These are phyloP conservation scores for Caulochytrium protostelioides DNA, from an alignment of 371 early-diverging fungal species.

Conservation along the genomic window DNA sequence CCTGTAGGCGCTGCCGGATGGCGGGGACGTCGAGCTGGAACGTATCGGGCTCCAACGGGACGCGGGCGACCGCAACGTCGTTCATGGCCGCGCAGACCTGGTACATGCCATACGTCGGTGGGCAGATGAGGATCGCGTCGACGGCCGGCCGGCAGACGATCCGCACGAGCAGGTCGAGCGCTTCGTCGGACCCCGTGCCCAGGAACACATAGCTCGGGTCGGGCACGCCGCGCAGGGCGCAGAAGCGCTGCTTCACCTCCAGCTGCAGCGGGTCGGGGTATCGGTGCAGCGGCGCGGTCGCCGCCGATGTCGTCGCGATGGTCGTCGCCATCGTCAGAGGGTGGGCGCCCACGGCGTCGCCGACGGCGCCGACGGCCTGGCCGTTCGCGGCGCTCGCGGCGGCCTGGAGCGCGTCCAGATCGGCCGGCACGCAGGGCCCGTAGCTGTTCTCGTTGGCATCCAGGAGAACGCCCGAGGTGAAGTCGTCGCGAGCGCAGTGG, in stretches of 20 bases:
- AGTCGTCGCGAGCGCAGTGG: conserved; percentile 92
- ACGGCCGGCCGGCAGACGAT: conserved; percentile 73
- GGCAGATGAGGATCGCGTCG: conserved; percentile 79
- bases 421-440: conserved; percentile 40
- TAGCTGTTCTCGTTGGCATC: conserved; percentile 95
- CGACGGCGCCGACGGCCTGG: too few relatives aligned
- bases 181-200: conserved; percentile 92
- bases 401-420: conserved; percentile 5
- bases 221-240: conserved; percentile 37
- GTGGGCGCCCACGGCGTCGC: conserved; percentile 4
- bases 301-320: background rate
- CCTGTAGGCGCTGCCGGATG: conserved; percentile 27
- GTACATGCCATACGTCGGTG: conserved; percentile 98
- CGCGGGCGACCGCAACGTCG: conserved; percentile 68
- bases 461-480: conserved; percentile 65
- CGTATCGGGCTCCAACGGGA: conserved; percentile 42
- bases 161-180: conserved; percentile 73
- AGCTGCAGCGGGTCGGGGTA: conserved; percentile 89
- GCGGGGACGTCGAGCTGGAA: conserved; percentile 50
- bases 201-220: conserved; percentile 55
- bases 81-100: conserved; percentile 76
- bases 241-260: conserved; percentile 50
- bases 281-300: conserved; percentile 44
- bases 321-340: conserved; percentile 6
- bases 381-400: too few relatives aligned